Evolutionary conservation across 208 protist species (phyloP), one percentile per base, ranked within the genome.

Genomic region (Trypanosoma boissoni): DNA sequence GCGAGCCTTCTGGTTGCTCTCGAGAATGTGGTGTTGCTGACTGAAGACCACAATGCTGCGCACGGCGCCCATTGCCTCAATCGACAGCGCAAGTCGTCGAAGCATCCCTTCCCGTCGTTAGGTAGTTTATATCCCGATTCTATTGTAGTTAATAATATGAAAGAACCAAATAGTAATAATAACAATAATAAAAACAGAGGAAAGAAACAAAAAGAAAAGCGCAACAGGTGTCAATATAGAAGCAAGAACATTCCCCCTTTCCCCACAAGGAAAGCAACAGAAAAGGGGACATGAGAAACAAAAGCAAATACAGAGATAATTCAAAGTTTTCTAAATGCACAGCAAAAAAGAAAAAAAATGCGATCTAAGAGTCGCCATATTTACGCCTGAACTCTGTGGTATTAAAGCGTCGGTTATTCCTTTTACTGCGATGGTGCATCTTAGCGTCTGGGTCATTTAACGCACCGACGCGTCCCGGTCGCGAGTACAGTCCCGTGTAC

Each of bases 1-100:
- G 56, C 78, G 83, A 6, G 80, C 83, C 66, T 89, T 90, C 60
- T 94, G 87, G 64, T 94, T 94, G 59, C 81, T 83, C 68, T 86
- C 77, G 28, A 94, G 75, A 28, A 94, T 78, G 66, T 89, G 83
- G 55, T 88, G 76, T 59, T 94, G 87, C 63, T 94, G 87, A 55
- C 80, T 89, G 59, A 84, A 94, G 10, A 94, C 87, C 34, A 91
- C 69, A 26, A 94, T 94, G 48, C 37, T 72, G 51, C 83, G 87
- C 21, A 58, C 51, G 28, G 32, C 37, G 12, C 26, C 18, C 39
- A 27, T 0, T 23, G 52, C 23, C 7, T 62, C 62, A 20, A 32
- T 64, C 53, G 43, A 68, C 23, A 54, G 42, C 51, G 56, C 32
- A 29, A 71, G 37, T 58, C 84, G 72, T 52, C 84, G 75, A 60